A percentile compares a stretch with the other conserved stretches of the same genome.
These are phyloP conservation scores for Penicillium silybi DNA, from an alignment of 495 filamentous ascomycete species.

Conservation along the genomic window DNA sequence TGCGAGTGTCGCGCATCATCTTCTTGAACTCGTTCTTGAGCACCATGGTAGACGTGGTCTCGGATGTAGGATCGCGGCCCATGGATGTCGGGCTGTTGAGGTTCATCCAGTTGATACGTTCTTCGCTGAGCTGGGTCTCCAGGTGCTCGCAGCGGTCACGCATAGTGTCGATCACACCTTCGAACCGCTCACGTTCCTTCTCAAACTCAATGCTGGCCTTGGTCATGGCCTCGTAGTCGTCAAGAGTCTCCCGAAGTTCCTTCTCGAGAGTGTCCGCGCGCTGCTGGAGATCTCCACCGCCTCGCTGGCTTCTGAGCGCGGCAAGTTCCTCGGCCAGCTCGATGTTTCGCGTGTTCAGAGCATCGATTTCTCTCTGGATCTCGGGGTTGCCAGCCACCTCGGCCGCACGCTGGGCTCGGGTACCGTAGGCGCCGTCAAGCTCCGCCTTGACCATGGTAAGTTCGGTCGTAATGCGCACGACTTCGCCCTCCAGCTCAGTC, in stretches of 20 bases:
- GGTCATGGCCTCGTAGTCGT: conserved; percentile 84
- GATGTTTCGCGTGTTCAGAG: conserved; percentile 57
- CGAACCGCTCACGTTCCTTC: conserved; percentile 75
- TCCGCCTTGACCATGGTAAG: conserved; percentile 89
- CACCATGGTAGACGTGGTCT: conserved; percentile 67
- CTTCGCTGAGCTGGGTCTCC: conserved; percentile 66
- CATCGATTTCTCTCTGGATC: conserved; percentile 61
- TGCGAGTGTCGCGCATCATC: conserved; percentile 81
- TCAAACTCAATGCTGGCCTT: conserved; percentile 82
- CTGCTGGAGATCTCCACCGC: conserved; percentile 49
- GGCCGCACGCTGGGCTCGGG: conserved; percentile 69
- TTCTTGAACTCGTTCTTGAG: conserved; percentile 82
- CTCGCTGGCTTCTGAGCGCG: conserved; percentile 41
- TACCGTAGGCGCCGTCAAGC: conserved; percentile 89
- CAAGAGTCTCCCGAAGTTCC: conserved; percentile 77
- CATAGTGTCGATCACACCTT: conserved; percentile 64
- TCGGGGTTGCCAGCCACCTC: conserved; percentile 65
- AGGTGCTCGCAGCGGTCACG: conserved; percentile 66
- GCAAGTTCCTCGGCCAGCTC: conserved; percentile 58
- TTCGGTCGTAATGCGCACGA: conserved; percentile 85
- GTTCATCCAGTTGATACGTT: conserved; percentile 68
- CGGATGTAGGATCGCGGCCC: conserved; percentile 44
- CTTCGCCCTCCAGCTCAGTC: conserved; percentile 70
- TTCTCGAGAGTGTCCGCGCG: conserved; percentile 62
- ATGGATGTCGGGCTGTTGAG: conserved; percentile 50